Base-by-base conservation (phyloP, 352 stramenopile species). In the Plasmopara muralis region DNA sequence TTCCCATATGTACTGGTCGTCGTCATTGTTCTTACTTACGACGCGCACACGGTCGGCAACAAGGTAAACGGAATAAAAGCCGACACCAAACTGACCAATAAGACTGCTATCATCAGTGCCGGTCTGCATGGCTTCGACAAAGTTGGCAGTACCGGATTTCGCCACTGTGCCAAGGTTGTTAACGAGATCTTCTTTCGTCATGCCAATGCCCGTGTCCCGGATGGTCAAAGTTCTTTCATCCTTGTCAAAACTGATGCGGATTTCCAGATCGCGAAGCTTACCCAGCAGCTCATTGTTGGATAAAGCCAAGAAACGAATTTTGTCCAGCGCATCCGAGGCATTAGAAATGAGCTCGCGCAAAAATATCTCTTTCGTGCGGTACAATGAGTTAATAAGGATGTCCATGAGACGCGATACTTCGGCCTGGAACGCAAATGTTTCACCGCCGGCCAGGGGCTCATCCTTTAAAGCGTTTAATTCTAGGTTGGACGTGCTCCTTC, bases 61-160 rank as follows among this genome's bases (percentile, higher is more conserved):
- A 14, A 99, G 69, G 75, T 99, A 99, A 25, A 98, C 88, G 9
- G 95, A 98, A 77, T 99, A 99, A 72, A 99, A 99, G 31, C 97
- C 97, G 28, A 99, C 97, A 50, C 97, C 97, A 66, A 99, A 99
- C 81, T 99, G 97, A 45, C 97, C 97, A 64, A 99, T 99, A 59
- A 99, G 85, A 48, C 58, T 91, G 51, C 97, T 81, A 60, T 98
- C 75, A 58, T 98, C 89, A 9, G 76, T 80, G 18, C 80, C 82
- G 39, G 88, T 85, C 47, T 94, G 83, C 64, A 99, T 83, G 25
- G 87, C 83, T 64, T 99, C 96, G 20, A 99, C 83, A 62, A 99
- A 99, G 66, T 98, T 98, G 35, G 95, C 97, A 4, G 97, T 99
- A 53, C 97, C 97, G 25, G 91, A 98, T 63, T 98, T 98, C 53